These are phyloP conservation scores for Gossypium armourianum DNA, from an alignment of 441 rosid species.

Conservation along the genomic window DNA sequence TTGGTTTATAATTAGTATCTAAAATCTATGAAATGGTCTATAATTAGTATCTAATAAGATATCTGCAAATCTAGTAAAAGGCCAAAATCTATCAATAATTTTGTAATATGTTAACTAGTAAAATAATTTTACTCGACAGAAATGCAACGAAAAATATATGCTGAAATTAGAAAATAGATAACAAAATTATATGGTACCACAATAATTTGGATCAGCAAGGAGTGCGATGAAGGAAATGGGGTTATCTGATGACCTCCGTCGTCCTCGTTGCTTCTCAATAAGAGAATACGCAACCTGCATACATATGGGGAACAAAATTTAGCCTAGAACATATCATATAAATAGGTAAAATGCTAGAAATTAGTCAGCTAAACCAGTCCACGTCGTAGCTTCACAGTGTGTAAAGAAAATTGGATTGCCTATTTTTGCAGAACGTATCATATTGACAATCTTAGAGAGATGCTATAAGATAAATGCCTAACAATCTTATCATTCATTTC, in stretches of 20 bases:
- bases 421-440: neutral
- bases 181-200: conserved; percentile 26
- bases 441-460: neutral
- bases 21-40: too few relatives aligned
- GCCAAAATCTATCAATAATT: too few relatives aligned
- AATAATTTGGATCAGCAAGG: conserved; percentile 86
- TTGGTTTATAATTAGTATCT: too few relatives aligned
- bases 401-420: neutral
- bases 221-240: conserved; percentile 82
- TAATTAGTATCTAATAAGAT: too few relatives aligned
- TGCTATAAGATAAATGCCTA: neutral
- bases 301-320: neutral
- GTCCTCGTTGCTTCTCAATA: conserved; percentile 75
- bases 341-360: neutral
- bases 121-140: neutral
- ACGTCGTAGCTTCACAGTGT: neutral
- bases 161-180: neutral
- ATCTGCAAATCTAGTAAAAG: too few relatives aligned
- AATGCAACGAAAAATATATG: neutral
- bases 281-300: conserved; percentile 71
- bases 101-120: too few relatives aligned
- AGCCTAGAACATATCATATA: neutral
- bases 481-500: neutral
- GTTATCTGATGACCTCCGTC: conserved; percentile 43
- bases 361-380: neutral